Base-by-base conservation (phyloP, 2,329 filamentous ascomycete genomes). In the Diplodia seriata region DNA sequence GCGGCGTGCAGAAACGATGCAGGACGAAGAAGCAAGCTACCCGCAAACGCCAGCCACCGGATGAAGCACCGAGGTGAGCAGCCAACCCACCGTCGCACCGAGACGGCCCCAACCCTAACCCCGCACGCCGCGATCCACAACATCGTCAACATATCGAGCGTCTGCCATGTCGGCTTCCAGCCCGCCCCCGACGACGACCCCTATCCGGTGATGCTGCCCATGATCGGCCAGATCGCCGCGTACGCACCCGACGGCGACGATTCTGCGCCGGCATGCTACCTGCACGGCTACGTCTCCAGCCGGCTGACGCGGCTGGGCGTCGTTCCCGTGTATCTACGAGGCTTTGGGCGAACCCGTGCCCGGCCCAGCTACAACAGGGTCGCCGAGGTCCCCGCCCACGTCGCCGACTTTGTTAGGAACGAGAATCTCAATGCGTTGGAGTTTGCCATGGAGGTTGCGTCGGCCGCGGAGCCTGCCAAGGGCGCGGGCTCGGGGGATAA, bases 201-300 rank as follows among this genome's bases (percentile, higher is more conserved):
- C 0, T 95, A 94, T 74, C 92, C 92, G 3, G 86, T 88, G 63
- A 89, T 90, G 65, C 84, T 97, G 1, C 93, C 93, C 69, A 95
- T 96, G 91, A 91, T 96, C 73, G 92, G 91, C 63, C 89, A 91
- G 73, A 90, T 95, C 85, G 91, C 88, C 18, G 91, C 89, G 29
- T 94, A 90, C 76, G 20, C 49, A 2, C 49, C 49, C n/a, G 20
- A 29, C 23, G 83, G 85, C 62, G 89, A 92, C 71, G 33, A 36
- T 1, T 1, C 11, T 0, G 78, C 85, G 12, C 85, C 86, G 59
- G 85, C 90, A 15, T 69, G 62, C 70, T 96, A 96, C 77, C 85
- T 97, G 9, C 93, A 97, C 79, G 92, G 92, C 74, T 96, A 94
- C 77, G 89, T 94, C 72, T 91, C 89, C 69, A 89, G 89, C 0